These are phyloP conservation scores for Vitis labrusca DNA, from an alignment of 164 flowering plant genomes.

Conservation along the genomic window DNA sequence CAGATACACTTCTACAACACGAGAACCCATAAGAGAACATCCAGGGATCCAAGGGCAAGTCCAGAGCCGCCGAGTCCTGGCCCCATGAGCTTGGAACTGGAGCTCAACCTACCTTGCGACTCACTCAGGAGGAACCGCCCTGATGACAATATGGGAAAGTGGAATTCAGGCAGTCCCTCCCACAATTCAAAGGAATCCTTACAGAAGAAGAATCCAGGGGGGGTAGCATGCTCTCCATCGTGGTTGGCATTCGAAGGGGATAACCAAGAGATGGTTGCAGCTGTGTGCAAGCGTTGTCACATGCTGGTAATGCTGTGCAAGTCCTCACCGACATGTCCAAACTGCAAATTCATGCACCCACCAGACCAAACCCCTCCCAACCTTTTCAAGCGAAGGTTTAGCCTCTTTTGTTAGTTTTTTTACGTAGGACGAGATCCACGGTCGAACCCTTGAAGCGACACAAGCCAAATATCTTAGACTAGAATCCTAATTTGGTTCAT, in stretches of 20 bases:
- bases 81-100: slow-evolving; percentile 72
- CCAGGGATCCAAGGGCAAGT: slow-evolving; percentile 53
- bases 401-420: slow-evolving; percentile 43
- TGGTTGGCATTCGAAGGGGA: slow-evolving; percentile 48
- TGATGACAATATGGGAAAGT: slow-evolving; percentile 8
- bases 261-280: slow-evolving; percentile 72
- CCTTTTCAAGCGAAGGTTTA: slow-evolving; percentile 36
- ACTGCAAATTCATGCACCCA: slow-evolving; percentile 87
- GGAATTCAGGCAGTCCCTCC: not conserved
- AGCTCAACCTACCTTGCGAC: slow-evolving; percentile 63
- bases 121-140: slow-evolving; percentile 13
- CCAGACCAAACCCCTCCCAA: slow-evolving; percentile 34
- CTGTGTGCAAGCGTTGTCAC: slow-evolving; percentile 78
- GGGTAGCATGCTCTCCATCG: slow-evolving; percentile 26
- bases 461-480: too few relatives aligned
- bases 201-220: slow-evolving; percentile 1
- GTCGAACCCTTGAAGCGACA: too few relatives aligned
- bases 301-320: slow-evolving; percentile 88
- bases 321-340: slow-evolving; percentile 83
- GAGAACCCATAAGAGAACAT: slow-evolving; percentile 63
- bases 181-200: slow-evolving; percentile 1
- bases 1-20: slow-evolving; percentile 74
- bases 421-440: not conserved
- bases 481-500: too few relatives aligned
- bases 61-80: slow-evolving; percentile 23